Conservation (phyloP, 345 rosid species). For the Brassica rapa region DNA sequence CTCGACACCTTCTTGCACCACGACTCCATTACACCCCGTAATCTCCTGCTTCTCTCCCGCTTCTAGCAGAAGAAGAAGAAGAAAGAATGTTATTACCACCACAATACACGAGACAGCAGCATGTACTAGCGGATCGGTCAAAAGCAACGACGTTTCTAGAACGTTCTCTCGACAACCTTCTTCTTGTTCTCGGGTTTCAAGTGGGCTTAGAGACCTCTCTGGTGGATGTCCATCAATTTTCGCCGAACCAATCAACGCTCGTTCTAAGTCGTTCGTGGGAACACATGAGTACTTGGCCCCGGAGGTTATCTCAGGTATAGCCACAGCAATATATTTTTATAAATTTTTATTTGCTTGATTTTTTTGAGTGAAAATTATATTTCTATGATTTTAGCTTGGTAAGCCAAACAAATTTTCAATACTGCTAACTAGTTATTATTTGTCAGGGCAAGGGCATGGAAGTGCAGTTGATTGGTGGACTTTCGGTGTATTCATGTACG, state of each 20-base stretch:
- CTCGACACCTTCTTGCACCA: constrained; percentile 60
- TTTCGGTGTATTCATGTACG: constrained; percentile 78
- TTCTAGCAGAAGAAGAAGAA: constrained; percentile 45
- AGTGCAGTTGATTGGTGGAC: constrained; percentile 99
- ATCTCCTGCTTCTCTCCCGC: constrained; percentile 61
- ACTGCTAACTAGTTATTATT: constrained; percentile 1
- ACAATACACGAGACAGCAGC: constrained; percentile 53
- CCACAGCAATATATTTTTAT: neutral
- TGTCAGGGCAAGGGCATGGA: constrained; percentile 86
- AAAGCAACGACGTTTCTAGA: constrained; percentile 22
- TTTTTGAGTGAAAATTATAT: neutral
- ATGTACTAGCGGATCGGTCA: neutral
- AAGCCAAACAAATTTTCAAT: neutral
- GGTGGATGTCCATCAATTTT: constrained; percentile 54
- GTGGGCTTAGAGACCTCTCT: constrained; percentile 6
- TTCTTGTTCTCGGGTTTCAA: constrained; percentile 32
- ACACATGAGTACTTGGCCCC: constrained; percentile 98
- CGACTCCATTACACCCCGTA: constrained; percentile 65
- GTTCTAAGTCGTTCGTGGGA: constrained; percentile 85
- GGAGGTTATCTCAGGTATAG: constrained; percentile 69
- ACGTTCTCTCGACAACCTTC: constrained; percentile 24
- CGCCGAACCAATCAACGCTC: constrained; percentile 74
- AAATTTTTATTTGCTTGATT: neutral
- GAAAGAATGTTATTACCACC: constrained; percentile 44
- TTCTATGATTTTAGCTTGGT: neutral